A percentile compares a stretch with the other conserved stretches of the same genome.
Conservation (phyloP, 805 yeast species). For the Candida caryicola region DNA sequence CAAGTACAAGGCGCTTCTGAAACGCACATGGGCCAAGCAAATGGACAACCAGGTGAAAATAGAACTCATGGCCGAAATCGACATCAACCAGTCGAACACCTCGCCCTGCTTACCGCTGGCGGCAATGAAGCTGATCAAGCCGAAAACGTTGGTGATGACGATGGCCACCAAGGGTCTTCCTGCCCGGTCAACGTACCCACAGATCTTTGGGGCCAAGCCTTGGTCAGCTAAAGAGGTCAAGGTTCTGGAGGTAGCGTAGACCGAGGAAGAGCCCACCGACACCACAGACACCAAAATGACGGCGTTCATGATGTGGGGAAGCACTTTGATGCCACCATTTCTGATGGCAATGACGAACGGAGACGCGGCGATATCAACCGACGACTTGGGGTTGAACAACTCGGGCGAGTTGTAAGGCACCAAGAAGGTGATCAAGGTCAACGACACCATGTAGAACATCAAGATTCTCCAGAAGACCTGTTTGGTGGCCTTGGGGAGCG, state of each 20-base stretch:
- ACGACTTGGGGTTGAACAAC: slow-evolving; percentile 41
- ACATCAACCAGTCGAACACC: slow-evolving; percentile 26
- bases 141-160: slow-evolving; percentile 48
- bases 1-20: slow-evolving; percentile 21
- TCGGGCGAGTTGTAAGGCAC: slow-evolving; percentile 21
- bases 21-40: slow-evolving; percentile 24
- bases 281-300: slow-evolving; percentile 64
- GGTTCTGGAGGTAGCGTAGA: slow-evolving; percentile 67
- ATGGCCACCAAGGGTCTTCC: slow-evolving; percentile 69
- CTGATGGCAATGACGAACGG: slow-evolving; percentile 75
- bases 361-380: slow-evolving; percentile 61
- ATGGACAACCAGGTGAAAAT: slow-evolving; percentile 29
- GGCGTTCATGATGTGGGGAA: slow-evolving; percentile 65
- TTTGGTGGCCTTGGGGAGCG: slow-evolving; percentile 40
- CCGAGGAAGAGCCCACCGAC: slow-evolving; percentile 73
- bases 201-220: slow-evolving; percentile 58
- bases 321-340: slow-evolving; percentile 60
- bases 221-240: slow-evolving; percentile 60
- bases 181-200: slow-evolving; percentile 59
- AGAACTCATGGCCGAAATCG: slow-evolving; percentile 25
- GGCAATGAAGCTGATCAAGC: slow-evolving; percentile 63
- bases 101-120: slow-evolving; percentile 22
- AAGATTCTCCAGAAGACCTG: slow-evolving; percentile 44
- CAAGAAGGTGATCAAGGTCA: slow-evolving; percentile 24
- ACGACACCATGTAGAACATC: slow-evolving; percentile 34